These are phyloP conservation scores for Antarctomyces pellizariae DNA, from an alignment of 495 filamentous ascomycete species.

Conservation along the genomic window DNA sequence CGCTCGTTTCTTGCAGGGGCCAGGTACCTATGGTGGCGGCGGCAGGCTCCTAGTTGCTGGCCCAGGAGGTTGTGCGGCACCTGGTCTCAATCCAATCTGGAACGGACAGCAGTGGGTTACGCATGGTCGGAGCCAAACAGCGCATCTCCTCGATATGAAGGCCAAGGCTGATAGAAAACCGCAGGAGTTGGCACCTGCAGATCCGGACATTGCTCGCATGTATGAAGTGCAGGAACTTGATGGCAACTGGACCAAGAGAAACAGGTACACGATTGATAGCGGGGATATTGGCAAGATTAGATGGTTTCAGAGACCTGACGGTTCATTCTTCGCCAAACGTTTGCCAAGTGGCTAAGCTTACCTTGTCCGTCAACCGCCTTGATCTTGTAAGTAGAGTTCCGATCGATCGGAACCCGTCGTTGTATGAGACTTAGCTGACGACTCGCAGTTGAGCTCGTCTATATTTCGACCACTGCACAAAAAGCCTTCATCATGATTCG, in stretches of 20 bases:
- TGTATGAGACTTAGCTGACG: no score
- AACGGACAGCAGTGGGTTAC: slow-evolving; percentile 9
- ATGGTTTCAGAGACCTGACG: slow-evolving; percentile 23
- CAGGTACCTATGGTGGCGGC: no score
- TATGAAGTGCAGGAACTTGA: slow-evolving; percentile 26
- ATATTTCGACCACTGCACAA: no score
- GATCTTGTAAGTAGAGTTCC: no score
- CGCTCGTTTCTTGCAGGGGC: no score
- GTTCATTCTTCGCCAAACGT: slow-evolving; percentile 25
- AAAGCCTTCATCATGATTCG: no score
- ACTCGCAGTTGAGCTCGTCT: no score
- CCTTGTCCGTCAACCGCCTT: no score
- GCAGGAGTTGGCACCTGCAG: slow-evolving; percentile 28
- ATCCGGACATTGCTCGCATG: slow-evolving; percentile 24
- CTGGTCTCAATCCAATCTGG: not conserved
- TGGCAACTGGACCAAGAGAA: slow-evolving; percentile 21
- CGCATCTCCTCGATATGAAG: slow-evolving; percentile 15
- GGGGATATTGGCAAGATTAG: slow-evolving; percentile 19
- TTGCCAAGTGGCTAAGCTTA: slow-evolving; percentile 3
- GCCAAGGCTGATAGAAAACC: no score
- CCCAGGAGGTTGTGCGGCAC: not conserved
- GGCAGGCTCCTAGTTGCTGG: not conserved
- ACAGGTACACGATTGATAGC: slow-evolving; percentile 24
- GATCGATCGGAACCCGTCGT: no score
- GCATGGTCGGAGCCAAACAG: slow-evolving; percentile 18